Evolutionary conservation across 176 grass and related monocot species (phyloP).

Genomic region (Phragmites australis): DNA sequence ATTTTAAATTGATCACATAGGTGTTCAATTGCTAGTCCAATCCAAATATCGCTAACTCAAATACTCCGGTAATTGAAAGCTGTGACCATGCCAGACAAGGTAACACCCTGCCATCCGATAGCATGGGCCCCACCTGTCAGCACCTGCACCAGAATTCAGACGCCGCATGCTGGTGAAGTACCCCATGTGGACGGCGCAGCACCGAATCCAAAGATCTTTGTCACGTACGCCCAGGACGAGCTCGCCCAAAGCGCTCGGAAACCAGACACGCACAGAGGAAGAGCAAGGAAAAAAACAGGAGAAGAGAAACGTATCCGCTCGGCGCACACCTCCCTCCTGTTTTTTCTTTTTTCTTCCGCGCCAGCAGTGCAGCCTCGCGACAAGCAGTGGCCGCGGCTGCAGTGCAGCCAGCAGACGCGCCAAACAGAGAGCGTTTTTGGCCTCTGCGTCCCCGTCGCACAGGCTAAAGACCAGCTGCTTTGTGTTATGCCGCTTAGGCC

Average conservation of each 20-base stretch:
- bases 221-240: slow-evolving; percentile 23
- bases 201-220: slow-evolving; percentile 26
- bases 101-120: neutral
- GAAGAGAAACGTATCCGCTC: neutral
- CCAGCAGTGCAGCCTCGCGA: neutral
- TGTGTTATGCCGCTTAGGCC: slow-evolving; percentile 17
- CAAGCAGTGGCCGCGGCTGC: neutral
- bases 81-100: neutral
- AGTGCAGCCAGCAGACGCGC: slow-evolving; percentile 15
- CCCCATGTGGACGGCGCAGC: slow-evolving; percentile 39
- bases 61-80: neutral
- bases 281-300: no score
- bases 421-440: slow-evolving; percentile 2
- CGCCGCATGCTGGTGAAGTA: slow-evolving; percentile 20
- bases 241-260: neutral
- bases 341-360: neutral
- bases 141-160: slow-evolving; percentile 15
- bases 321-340: no score
- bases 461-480: slow-evolving; percentile 14
- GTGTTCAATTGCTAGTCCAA: no score
- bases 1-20: no score
- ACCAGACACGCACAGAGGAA: no score
- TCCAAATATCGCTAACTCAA: neutral
- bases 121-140: neutral
- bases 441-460: slow-evolving; percentile 28